Conservation (phyloP, 805 yeast genomes). For the Candida boleticola region DNA sequence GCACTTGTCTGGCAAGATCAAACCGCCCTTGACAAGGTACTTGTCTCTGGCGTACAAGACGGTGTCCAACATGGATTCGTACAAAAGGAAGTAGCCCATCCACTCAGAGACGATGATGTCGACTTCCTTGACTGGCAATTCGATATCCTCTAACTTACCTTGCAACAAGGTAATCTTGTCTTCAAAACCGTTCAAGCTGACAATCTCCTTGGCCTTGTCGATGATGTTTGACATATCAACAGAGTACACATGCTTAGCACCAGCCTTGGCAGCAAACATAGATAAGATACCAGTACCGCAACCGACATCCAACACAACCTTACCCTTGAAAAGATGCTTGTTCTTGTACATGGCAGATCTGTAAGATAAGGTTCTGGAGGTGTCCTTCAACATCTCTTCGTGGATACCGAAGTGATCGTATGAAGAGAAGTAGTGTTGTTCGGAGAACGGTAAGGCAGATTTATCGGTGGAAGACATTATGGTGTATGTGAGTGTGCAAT, state of each 20-base stretch:
- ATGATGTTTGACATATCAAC: slow-evolving; percentile 97
- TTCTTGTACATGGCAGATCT: slow-evolving; percentile 90
- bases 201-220: slow-evolving; percentile 91
- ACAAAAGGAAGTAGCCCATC: slow-evolving; percentile 98
- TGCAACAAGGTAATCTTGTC: slow-evolving; percentile 85
- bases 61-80: slow-evolving; percentile 97
- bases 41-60: slow-evolving; percentile 92
- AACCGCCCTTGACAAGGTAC: slow-evolving; percentile 78
- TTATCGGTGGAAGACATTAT: slow-evolving; percentile 64
- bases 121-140: slow-evolving; percentile 79
- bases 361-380: slow-evolving; percentile 87
- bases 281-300: slow-evolving; percentile 98
- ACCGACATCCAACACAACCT: slow-evolving; percentile 94
- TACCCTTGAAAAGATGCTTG: slow-evolving; percentile 84
- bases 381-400: slow-evolving; percentile 97
- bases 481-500: not conserved
- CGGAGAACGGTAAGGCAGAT: slow-evolving; percentile 60
- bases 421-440: slow-evolving; percentile 92
- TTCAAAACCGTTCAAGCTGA: slow-evolving; percentile 75
- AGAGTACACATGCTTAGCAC: slow-evolving; percentile 96
- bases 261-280: slow-evolving; percentile 98
- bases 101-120: slow-evolving; percentile 96
- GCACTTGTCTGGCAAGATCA: slow-evolving; percentile 93
- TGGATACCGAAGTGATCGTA: slow-evolving; percentile 98
- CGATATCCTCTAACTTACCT: slow-evolving; percentile 94